Conservation (phyloP, 805 yeast genomes). For the Cyberlindnera sargentensis region DNA sequence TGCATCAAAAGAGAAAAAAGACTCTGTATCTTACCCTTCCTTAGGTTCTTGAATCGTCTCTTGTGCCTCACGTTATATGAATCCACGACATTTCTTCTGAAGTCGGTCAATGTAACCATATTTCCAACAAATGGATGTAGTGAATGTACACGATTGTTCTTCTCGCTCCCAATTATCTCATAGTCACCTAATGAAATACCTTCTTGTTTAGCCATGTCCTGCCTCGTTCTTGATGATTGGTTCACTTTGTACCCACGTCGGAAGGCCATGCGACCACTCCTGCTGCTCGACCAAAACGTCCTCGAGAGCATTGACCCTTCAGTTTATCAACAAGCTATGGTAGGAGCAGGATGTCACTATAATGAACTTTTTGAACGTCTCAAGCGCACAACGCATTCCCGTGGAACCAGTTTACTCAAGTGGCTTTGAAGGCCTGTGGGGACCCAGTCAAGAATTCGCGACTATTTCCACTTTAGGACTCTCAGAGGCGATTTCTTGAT, state of each 20-base stretch:
- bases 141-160: neutral
- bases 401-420: no score
- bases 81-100: slow-evolving; percentile 9
- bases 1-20: slow-evolving; percentile 13
- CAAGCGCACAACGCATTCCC: no score
- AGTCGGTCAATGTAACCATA: slow-evolving; percentile 7
- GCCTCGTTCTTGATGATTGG: neutral
- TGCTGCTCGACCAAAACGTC: no score
- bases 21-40: slow-evolving; percentile 7
- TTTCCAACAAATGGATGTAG: slow-evolving; percentile 6
- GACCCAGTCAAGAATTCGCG: no score
- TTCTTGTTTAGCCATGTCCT: slow-evolving; percentile 1
- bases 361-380: no score
- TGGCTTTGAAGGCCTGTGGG: no score
- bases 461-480: no score
- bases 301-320: no score
- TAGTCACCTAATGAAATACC: slow-evolving; percentile 11
- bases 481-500: no score
- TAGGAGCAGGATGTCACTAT: no score
- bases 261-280: no score
- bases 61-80: neutral
- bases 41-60: slow-evolving; percentile 5
- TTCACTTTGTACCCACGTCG: neutral
- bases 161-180: slow-evolving; percentile 4
- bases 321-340: no score